phyloP scores from a whole-genome alignment of 495 filamentous ascomycete genomes.

The Tuber microsphaerosporum region DNA sequence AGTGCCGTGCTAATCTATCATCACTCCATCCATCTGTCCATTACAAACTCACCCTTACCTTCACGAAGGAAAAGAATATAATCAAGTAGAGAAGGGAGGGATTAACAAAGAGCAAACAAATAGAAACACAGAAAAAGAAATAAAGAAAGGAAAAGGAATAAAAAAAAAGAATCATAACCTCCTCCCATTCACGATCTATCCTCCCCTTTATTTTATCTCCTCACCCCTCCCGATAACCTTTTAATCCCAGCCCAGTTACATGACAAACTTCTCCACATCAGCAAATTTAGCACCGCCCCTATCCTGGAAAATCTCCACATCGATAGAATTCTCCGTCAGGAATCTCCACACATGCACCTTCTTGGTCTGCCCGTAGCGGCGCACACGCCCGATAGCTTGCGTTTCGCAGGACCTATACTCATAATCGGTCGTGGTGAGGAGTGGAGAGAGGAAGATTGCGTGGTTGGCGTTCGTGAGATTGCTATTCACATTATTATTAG shows the following conservation, averaged over 20 bases:
- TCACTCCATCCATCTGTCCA: neutral
- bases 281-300: conserved; percentile 39
- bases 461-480: conserved; percentile 73
- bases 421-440: conserved; percentile 50
- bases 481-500: conserved; percentile 42
- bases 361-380: conserved; percentile 62
- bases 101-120: neutral
- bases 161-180: conserved; percentile 43
- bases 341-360: conserved; percentile 65
- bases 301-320: conserved; percentile 59
- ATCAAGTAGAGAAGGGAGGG: neutral
- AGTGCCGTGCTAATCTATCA: neutral
- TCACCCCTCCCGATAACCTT: neutral
- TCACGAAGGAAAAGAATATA: neutral
- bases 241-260: neutral
- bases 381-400: conserved; percentile 64
- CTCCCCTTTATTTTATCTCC: neutral
- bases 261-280: conserved; percentile 12
- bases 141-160: neutral
- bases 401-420: conserved; percentile 56
- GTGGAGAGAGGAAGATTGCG: conserved; percentile 64
- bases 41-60: neutral
- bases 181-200: neutral
- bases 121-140: neutral
- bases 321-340: conserved; percentile 56